Conservation (phyloP, 257 asterid species). For the Verbena officinalis region DNA sequence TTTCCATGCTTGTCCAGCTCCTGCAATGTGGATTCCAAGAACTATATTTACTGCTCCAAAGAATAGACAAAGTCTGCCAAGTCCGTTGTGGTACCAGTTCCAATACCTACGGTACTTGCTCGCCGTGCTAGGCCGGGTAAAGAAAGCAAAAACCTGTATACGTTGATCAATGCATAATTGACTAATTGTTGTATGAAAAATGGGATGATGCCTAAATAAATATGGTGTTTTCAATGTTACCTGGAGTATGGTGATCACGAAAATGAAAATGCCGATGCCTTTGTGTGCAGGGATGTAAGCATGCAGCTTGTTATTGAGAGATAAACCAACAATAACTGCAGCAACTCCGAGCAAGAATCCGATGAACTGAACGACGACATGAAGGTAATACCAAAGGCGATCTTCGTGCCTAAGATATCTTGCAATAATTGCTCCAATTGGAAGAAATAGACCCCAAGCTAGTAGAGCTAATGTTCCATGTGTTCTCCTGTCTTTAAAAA, state of each 20-base stretch:
- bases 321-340: constrained; percentile 65
- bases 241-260: constrained; percentile 74
- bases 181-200: no score
- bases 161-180: background rate
- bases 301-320: constrained; percentile 64
- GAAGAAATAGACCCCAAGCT: constrained; percentile 86
- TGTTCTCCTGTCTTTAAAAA: constrained; percentile 58
- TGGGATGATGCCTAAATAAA: no score
- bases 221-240: no score
- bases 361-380: constrained; percentile 61
- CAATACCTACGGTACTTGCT: constrained; percentile 70
- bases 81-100: constrained; percentile 76
- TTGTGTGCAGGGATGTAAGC: constrained; percentile 66
- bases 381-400: constrained; percentile 76
- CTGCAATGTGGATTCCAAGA: constrained; percentile 73
- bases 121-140: constrained; percentile 62
- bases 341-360: constrained; percentile 80
- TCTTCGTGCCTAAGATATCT: constrained; percentile 71
- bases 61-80: constrained; percentile 72
- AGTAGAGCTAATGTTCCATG: constrained; percentile 75
- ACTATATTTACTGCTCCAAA: constrained; percentile 75
- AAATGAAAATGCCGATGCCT: constrained; percentile 80
- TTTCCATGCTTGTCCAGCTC: constrained; percentile 64
- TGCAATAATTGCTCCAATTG: constrained; percentile 75
- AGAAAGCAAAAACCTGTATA: constrained; percentile 70